Percentiles rank a stretch among this genome's conserved stretches.
These are phyloP conservation scores for Sungouiozyma ichnusensis DNA, from an alignment of 805 yeast genomes.

Conservation along the genomic window DNA sequence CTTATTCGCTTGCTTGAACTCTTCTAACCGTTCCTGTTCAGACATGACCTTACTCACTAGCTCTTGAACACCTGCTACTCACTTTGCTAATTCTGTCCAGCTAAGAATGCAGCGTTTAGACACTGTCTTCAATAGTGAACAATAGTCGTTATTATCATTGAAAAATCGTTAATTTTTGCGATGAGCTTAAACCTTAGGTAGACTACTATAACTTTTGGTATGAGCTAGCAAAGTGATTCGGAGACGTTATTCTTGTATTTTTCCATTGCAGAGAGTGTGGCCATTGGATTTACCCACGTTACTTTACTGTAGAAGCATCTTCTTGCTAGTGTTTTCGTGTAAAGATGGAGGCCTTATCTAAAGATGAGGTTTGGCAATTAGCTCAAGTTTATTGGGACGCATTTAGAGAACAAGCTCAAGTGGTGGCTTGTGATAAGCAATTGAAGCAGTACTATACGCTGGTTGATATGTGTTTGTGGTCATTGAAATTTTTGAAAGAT, in stretches of 20 bases:
- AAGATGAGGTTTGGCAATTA: background rate
- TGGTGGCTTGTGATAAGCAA: slow-evolving; percentile 13
- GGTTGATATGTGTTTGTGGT: slow-evolving; percentile 20
- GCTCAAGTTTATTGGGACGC: slow-evolving; percentile 6
- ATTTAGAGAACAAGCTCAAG: slow-evolving; percentile 2
- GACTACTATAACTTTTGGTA: no score
- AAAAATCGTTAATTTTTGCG: background rate
- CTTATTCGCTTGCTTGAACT: slow-evolving; percentile 28
- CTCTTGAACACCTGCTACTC: no score
- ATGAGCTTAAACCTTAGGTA: no score
- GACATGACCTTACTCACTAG: slow-evolving; percentile 18
- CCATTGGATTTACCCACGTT: no score
- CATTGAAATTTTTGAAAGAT: slow-evolving; percentile 12
- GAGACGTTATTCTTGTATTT: no score
- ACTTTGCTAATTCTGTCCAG: no score
- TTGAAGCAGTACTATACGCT: slow-evolving; percentile 27
- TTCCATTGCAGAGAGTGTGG: no score
- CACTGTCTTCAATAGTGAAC: no score
- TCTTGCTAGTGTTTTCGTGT: no score
- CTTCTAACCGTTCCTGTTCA: slow-evolving; percentile 25
- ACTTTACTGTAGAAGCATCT: no score
- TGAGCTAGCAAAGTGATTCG: no score
- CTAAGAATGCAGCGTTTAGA: no score
- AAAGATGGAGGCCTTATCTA: background rate
- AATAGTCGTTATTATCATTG: background rate